Percentiles rank a stretch among this genome's conserved stretches.
These are phyloP conservation scores for Kwoniella sp. DNA, from an alignment of 768 basidiomycete species.

Conservation along the genomic window DNA sequence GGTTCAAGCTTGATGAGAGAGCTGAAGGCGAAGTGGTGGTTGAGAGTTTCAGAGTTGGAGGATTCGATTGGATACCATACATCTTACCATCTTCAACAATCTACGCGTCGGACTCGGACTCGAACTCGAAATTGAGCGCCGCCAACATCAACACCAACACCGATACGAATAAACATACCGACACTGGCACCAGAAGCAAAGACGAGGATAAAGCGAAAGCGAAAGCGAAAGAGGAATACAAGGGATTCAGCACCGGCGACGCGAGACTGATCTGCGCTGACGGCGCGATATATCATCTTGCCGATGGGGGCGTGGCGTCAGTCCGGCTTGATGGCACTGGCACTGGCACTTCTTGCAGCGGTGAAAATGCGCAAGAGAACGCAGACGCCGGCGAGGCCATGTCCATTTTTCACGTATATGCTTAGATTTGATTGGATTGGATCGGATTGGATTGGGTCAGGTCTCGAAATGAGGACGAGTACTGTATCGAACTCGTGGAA, in stretches of 20 bases:
- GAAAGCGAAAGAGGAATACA: slow-evolving; percentile 10
- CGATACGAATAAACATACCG: too few relatives aligned
- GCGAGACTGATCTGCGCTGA: slow-evolving; percentile 69
- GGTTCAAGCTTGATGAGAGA: slow-evolving; percentile 49
- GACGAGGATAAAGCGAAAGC: not conserved
- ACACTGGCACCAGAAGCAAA: not conserved
- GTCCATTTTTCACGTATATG: too few relatives aligned
- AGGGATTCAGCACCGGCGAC: slow-evolving; percentile 10
- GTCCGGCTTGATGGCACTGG: slow-evolving; percentile 16
- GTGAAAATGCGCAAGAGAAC: too few relatives aligned
- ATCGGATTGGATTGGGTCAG: too few relatives aligned
- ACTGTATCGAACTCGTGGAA: too few relatives aligned
- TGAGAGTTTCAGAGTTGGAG: slow-evolving; percentile 75
- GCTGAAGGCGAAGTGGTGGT: slow-evolving; percentile 63
- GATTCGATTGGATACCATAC: slow-evolving; percentile 87
- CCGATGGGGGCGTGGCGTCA: slow-evolving; percentile 63
- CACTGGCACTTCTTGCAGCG: too few relatives aligned
- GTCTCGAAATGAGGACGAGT: too few relatives aligned
- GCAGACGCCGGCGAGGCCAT: too few relatives aligned
- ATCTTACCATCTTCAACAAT: slow-evolving; percentile 40
- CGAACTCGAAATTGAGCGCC: not conserved
- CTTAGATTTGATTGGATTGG: too few relatives aligned
- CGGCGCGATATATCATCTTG: slow-evolving; percentile 69
- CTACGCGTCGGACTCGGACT: not conserved
- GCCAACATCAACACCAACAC: not conserved